Evolutionary conservation across 2,329 filamentous ascomycete genomes (phyloP).

Genomic region (Pseudonectria foliicola): DNA sequence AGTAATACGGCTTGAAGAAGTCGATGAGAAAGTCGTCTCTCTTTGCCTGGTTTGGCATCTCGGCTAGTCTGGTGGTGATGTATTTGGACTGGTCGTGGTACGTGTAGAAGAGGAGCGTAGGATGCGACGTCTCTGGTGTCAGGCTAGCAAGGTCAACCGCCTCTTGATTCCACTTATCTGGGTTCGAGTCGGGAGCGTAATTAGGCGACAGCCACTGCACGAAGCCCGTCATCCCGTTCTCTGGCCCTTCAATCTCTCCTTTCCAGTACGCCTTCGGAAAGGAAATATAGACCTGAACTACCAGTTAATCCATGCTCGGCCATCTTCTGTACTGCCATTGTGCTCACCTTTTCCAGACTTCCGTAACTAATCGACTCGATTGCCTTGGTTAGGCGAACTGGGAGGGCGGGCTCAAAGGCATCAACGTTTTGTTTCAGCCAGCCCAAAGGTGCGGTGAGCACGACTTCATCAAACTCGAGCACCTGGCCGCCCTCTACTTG

Average conservation of each 20-base stretch:
- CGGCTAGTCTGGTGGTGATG: slow-evolving; percentile 40
- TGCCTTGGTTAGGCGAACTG: slow-evolving; percentile 48
- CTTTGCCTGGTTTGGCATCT: slow-evolving; percentile 35
- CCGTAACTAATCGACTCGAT: slow-evolving; percentile 63
- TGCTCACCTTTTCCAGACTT: slow-evolving; percentile 58
- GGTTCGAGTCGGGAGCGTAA: slow-evolving; percentile 58
- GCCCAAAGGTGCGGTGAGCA: slow-evolving; percentile 61
- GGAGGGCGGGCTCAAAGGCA: slow-evolving; percentile 56
- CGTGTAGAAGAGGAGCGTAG: slow-evolving; percentile 80
- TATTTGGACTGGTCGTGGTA: slow-evolving; percentile 56
- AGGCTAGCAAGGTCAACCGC: slow-evolving; percentile 69
- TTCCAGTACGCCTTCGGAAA: slow-evolving; percentile 75
- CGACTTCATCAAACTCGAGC: slow-evolving; percentile 57
- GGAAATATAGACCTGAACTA: slow-evolving; percentile 48
- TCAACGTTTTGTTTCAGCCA: slow-evolving; percentile 56
- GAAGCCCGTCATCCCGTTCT: slow-evolving; percentile 53
- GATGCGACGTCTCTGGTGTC: slow-evolving; percentile 51
- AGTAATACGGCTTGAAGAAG: slow-evolving; percentile 75
- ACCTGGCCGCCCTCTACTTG: slow-evolving; percentile 37
- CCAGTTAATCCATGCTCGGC: slow-evolving; percentile 1
- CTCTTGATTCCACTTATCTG: slow-evolving; percentile 65
- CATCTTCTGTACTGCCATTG: background rate
- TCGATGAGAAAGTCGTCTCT: slow-evolving; percentile 49
- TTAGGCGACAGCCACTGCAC: slow-evolving; percentile 66
- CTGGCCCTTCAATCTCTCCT: slow-evolving; percentile 27